These are phyloP conservation scores for Pyrenula aspistea DNA, from an alignment of 495 filamentous ascomycete genomes.

Conservation along the genomic window DNA sequence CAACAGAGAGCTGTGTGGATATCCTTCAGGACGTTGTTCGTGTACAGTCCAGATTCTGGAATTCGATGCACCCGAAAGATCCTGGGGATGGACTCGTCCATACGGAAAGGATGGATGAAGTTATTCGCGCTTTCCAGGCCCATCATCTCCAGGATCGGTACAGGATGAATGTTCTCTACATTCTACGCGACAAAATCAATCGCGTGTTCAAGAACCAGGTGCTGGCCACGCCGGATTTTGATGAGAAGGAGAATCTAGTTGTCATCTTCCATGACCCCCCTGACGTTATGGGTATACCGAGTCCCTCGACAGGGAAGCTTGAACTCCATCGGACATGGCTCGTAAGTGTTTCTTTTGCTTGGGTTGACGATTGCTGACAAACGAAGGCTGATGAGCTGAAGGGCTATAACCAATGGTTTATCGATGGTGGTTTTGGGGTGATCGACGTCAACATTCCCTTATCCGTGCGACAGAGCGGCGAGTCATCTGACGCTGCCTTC, in stretches of 20 bases:
- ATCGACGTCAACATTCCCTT: conserved; percentile 85
- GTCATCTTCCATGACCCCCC: conserved; percentile 81
- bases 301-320: conserved; percentile 55
- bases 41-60: conserved; percentile 47
- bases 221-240: conserved; percentile 58
- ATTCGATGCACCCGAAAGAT: conserved; percentile 41
- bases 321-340: conserved; percentile 77
- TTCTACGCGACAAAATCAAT: conserved; percentile 57
- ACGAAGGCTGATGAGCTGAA: conserved; percentile 63
- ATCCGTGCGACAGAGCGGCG: conserved; percentile 34
- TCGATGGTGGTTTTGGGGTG: conserved; percentile 59
- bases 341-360: conserved; percentile 40
- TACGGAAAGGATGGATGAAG: conserved; percentile 40
- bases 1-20: conserved; percentile 31
- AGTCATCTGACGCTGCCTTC: neutral
- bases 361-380: conserved; percentile 21
- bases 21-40: conserved; percentile 41
- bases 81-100: conserved; percentile 16
- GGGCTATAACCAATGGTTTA: conserved; percentile 73
- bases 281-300: conserved; percentile 53
- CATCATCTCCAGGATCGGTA: conserved; percentile 55
- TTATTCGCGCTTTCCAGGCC: conserved; percentile 63
- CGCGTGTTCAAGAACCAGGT: conserved; percentile 83
- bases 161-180: conserved; percentile 61
- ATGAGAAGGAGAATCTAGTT: conserved; percentile 42